Evolutionary conservation across 2,329 filamentous ascomycete genomes (phyloP), one percentile per base, ranked within the genome.

Genomic region (Mollisiaceae sp.): DNA sequence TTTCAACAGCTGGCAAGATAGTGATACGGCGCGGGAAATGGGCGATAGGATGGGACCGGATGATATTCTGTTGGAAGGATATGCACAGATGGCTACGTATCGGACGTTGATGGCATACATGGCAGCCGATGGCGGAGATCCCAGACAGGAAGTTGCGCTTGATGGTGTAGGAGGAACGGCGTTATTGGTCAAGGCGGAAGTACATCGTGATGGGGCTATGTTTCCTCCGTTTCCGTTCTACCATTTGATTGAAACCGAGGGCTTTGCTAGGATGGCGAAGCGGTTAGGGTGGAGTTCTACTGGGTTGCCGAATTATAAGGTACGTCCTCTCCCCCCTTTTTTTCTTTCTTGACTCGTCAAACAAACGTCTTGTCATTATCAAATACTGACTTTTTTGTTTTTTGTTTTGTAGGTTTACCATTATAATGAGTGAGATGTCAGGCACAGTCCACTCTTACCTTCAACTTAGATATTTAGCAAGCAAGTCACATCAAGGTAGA

Each of bases 1-100:
- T 80, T 98, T 90, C 84, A 99, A 99, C 81, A 97, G 91, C 77
- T 99, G 95, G 95, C 89, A 94, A 74, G 95, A 99, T 76, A 97
- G 92, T 75, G 85, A 89, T 0, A 89, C 85, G 1, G 94, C 95
- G 0, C 85, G 90, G 75, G 85, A 91, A 41, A 81, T 99, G 69
- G 94, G 86, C 1, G 81, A 85, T 12, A 88, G 88, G 73, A 94
- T 99, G 93, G 92, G 88, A 0, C 90, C 89, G 0, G 94, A 99
- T 73, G 95, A 99, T 57, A 93, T 99, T 69, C 80, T 99, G 60
- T 82, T 98, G 4, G 95, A 99, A 79, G 95, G 95, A 8, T 99
- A 99, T 75, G 87, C 86, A 0, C 93, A 97, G 75, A 91, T 98
- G 86, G 88, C 94, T 8, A 99, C 95, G 1, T 98, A 96, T 77